Evolutionary conservation across 495 filamentous ascomycete species (phyloP).

Genomic region (Diplogelasinospora grovesii): DNA sequence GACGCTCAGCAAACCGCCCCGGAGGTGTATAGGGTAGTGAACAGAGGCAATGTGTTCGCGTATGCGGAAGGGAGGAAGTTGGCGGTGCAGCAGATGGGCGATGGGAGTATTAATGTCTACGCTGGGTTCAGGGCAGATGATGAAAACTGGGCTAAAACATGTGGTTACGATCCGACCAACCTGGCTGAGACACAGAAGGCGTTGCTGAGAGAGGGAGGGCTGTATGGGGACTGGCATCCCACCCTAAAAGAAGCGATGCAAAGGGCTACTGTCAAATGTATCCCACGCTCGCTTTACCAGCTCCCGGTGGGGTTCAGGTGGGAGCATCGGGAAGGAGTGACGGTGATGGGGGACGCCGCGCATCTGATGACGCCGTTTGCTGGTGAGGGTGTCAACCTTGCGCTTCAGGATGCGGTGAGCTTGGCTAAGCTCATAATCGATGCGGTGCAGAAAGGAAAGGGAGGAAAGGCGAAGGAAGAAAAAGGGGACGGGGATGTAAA

Average conservation of each 20-base stretch:
- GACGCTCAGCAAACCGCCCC: slow-evolving; percentile 32
- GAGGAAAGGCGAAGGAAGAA: not conserved
- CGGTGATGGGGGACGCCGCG: slow-evolving; percentile 53
- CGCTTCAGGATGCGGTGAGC: slow-evolving; percentile 51
- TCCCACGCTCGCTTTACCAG: slow-evolving; percentile 39
- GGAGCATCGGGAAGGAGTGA: slow-evolving; percentile 40
- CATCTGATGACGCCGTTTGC: slow-evolving; percentile 56
- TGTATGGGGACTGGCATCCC: slow-evolving; percentile 25
- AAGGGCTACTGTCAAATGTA: slow-evolving; percentile 13
- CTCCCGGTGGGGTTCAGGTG: slow-evolving; percentile 47
- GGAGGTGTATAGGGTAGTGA: slow-evolving; percentile 33
- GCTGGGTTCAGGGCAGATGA: slow-evolving; percentile 9
- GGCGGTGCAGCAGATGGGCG: slow-evolving; percentile 39
- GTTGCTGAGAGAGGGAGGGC: slow-evolving; percentile 15
- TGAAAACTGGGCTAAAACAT: slow-evolving; percentile 35
- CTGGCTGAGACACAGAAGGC: slow-evolving; percentile 18
- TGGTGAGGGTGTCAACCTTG: slow-evolving; percentile 53
- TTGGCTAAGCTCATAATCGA: slow-evolving; percentile 35
- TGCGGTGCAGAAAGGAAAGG: slow-evolving; percentile 8
- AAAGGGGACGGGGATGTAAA: too few species aligned
- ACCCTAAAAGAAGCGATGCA: slow-evolving; percentile 20
- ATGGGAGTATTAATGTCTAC: slow-evolving; percentile 38
- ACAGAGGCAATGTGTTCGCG: slow-evolving; percentile 40
- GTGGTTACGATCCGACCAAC: slow-evolving; percentile 25
- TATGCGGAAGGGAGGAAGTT: slow-evolving; percentile 33